phyloP scores from a whole-genome alignment of 768 basidiomycete genomes.

The Boletus rex-veris region DNA sequence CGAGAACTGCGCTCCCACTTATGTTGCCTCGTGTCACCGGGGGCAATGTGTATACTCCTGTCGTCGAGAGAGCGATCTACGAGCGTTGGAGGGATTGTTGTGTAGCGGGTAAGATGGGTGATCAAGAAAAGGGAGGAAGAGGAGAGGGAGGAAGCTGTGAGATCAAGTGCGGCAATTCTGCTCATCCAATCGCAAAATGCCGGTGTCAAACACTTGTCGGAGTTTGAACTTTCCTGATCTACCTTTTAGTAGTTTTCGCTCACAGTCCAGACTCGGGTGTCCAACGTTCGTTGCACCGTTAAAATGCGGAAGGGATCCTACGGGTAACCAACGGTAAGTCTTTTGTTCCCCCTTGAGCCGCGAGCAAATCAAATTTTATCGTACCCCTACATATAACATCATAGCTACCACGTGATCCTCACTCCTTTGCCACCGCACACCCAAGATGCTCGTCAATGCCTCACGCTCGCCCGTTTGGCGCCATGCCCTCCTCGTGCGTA shows the following conservation, averaged over 20 bases:
- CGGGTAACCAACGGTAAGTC: too few species aligned
- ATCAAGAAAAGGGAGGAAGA: neutral
- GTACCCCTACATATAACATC: too few species aligned
- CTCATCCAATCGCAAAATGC: constrained; percentile 36
- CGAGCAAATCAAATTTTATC: neutral
- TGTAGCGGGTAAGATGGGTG: neutral
- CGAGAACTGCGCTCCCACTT: constrained; percentile 48
- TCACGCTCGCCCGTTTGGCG: constrained; percentile 10
- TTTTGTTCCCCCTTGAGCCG: too few species aligned
- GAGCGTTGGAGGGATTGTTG: neutral
- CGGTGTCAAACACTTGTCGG: neutral
- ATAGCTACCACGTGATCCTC: constrained; percentile 12
- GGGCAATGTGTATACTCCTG: neutral
- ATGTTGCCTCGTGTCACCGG: constrained; percentile 20
- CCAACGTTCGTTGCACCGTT: too few species aligned
- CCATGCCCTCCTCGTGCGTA: constrained; percentile 5
- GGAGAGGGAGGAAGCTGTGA: neutral
- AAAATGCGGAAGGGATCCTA: too few species aligned
- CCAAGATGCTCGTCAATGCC: constrained; percentile 21
- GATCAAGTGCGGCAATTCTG: constrained; percentile 39
- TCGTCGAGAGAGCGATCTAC: neutral
- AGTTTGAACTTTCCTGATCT: too few species aligned
- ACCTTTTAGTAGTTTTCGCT: too few species aligned
- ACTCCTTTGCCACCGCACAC: neutral
- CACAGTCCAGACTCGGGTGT: too few species aligned